These are phyloP conservation scores for Maudiozyma bulderi DNA, from an alignment of 805 yeast genomes.

Conservation along the genomic window DNA sequence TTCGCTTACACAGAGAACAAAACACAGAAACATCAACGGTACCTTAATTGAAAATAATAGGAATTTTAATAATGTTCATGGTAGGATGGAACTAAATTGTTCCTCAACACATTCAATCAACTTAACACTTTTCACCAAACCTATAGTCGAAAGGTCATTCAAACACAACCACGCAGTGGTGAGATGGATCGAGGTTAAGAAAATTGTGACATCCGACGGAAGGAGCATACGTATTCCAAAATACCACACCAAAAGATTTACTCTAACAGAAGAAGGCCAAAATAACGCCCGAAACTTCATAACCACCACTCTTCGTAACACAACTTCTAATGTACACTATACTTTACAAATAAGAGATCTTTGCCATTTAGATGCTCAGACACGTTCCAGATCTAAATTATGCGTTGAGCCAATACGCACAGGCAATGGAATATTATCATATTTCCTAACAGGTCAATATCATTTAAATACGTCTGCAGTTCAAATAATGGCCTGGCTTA, in stretches of 20 bases:
- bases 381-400: slow-evolving; percentile 28
- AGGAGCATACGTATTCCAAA: slow-evolving; percentile 17
- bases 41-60: neutral
- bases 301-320: too few relatives aligned
- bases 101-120: slow-evolving; percentile 15
- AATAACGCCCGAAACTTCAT: slow-evolving; percentile 12
- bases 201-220: slow-evolving; percentile 15
- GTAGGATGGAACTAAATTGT: slow-evolving; percentile 17
- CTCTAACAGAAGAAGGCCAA: slow-evolving; percentile 17
- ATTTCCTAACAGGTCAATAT: slow-evolving; percentile 21
- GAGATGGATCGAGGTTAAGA: slow-evolving; percentile 14
- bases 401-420: slow-evolving; percentile 29
- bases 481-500: slow-evolving; percentile 29
- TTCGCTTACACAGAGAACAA: slow-evolving; percentile 27
- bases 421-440: slow-evolving; percentile 29
- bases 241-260: slow-evolving; percentile 18
- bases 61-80: slow-evolving; percentile 7
- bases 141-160: slow-evolving; percentile 15
- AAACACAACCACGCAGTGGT: slow-evolving; percentile 13
- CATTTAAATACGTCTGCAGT: slow-evolving; percentile 19
- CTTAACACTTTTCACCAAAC: slow-evolving; percentile 13
- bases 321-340: slow-evolving; percentile 25
- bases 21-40: slow-evolving; percentile 10
- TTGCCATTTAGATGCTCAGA: slow-evolving; percentile 20
- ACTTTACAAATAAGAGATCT: slow-evolving; percentile 33